Conservation (phyloP, 192 early-diverging fungal species). For the Linnemannia exigua region DNA sequence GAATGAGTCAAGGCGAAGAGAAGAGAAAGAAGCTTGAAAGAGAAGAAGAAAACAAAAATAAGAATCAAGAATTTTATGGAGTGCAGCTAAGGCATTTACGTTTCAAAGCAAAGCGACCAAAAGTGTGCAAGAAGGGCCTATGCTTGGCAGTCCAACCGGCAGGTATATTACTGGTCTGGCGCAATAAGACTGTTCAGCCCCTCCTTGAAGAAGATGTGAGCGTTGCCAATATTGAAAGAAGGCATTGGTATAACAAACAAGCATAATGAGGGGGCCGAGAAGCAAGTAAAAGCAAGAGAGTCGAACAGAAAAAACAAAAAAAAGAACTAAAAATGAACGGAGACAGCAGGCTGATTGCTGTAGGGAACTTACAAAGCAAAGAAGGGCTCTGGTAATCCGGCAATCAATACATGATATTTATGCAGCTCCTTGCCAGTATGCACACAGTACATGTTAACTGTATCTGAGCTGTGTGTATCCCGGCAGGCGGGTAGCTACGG, state of each 20-base stretch:
- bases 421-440: too few relatives aligned
- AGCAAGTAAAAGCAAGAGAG: background rate
- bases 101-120: too few relatives aligned
- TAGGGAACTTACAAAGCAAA: background rate
- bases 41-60: background rate
- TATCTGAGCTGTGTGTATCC: background rate
- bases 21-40: background rate
- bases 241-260: background rate
- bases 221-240: background rate
- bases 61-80: too few relatives aligned
- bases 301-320: background rate
- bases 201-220: background rate
- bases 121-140: too few relatives aligned
- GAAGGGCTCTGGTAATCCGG: background rate
- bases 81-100: too few relatives aligned
- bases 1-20: too few relatives aligned
- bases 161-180: too few relatives aligned
- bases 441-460: too few relatives aligned
- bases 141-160: too few relatives aligned
- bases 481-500: background rate
- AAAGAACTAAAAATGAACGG: background rate
- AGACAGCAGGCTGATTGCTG: background rate
- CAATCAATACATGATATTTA: too few relatives aligned
- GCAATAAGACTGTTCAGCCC: background rate
- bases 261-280: background rate